Percentiles rank a stretch among this genome's conserved stretches.
Evolutionary conservation across 805 yeast species (phyloP).

Genomic region (Spathaspora girioi): DNA sequence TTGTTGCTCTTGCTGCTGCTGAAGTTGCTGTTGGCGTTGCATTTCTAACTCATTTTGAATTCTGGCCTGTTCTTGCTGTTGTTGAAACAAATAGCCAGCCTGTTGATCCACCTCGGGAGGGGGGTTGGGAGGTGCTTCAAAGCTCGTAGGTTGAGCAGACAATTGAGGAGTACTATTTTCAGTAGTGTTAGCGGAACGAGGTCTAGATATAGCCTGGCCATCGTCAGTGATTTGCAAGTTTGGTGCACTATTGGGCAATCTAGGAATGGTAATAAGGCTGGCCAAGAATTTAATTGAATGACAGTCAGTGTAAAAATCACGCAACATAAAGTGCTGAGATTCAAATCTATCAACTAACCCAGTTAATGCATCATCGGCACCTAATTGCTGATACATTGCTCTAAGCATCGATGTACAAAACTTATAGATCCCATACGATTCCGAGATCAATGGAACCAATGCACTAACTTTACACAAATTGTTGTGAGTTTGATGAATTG

Average conservation of each 20-base stretch:
- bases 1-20: constrained; percentile 66
- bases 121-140: constrained; percentile 28
- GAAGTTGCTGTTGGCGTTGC: constrained; percentile 65
- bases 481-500: constrained; percentile 55
- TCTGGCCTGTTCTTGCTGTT: constrained; percentile 55
- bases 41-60: constrained; percentile 60
- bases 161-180: constrained; percentile 33
- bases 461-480: constrained; percentile 82
- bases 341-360: constrained; percentile 71
- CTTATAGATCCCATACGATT: constrained; percentile 88
- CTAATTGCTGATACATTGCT: constrained; percentile 74
- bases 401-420: constrained; percentile 87
- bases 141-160: constrained; percentile 39
- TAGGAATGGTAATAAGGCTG: constrained; percentile 76
- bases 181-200: constrained; percentile 21
- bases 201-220: constrained; percentile 29
- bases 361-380: constrained; percentile 70
- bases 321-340: constrained; percentile 66
- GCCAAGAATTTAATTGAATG: constrained; percentile 79
- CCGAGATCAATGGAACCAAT: constrained; percentile 84
- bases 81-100: constrained; percentile 53
- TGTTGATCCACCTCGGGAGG: constrained; percentile 42
- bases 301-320: constrained; percentile 87
- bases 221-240: constrained; percentile 48
- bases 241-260: constrained; percentile 58